Conservation (phyloP, 352 stramenopile species). For the Phytopythium ostracodes region DNA sequence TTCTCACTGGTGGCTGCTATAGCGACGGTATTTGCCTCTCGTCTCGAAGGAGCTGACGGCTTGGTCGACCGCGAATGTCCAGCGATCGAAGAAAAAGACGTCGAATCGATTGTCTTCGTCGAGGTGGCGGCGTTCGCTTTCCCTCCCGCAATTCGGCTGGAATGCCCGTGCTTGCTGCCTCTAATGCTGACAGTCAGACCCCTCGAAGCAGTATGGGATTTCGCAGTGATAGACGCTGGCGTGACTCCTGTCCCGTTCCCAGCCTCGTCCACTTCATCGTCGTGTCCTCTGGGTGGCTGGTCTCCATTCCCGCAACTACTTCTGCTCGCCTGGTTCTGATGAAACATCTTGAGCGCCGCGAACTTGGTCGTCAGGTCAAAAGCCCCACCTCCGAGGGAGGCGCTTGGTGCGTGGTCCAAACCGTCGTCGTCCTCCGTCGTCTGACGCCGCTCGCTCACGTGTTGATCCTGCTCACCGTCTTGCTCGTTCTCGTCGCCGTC, state of each 20-base stretch:
- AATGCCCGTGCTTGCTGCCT: neutral
- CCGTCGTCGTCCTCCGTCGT: neutral
- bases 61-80: neutral
- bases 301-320: neutral
- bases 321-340: conserved; percentile 34
- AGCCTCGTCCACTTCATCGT: neutral
- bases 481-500: conserved; percentile 22
- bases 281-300: neutral
- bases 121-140: neutral
- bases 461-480: neutral
- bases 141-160: neutral
- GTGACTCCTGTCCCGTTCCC: too few relatives aligned
- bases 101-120: neutral
- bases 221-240: neutral
- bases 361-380: conserved; percentile 49
- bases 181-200: neutral
- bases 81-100: neutral
- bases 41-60: neutral
- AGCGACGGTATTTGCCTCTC: neutral
- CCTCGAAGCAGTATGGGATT: neutral
- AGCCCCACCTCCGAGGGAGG: too few relatives aligned
- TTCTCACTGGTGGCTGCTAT: neutral
- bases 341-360: conserved; percentile 59
- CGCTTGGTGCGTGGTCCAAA: too few relatives aligned
- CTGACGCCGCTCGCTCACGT: neutral